Base-by-base conservation (phyloP, 1,284 basidiomycete genomes). In the Irpex sp. region DNA sequence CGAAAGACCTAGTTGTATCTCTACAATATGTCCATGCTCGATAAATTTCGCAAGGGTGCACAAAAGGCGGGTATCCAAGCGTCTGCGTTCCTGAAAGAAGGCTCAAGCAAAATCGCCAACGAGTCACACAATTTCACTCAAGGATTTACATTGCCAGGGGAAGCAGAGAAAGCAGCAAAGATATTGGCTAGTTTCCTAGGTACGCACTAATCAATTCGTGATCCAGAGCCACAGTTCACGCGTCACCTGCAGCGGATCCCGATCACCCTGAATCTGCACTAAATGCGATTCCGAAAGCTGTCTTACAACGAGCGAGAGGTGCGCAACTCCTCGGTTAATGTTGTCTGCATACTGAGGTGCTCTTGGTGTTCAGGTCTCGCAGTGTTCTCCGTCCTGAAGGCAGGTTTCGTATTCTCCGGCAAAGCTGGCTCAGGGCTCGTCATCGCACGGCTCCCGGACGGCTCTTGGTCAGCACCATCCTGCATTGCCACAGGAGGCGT, bases 401-500 rank as follows among this genome's bases (percentile, higher is more conserved):
- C 94, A 5, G 95, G 96, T 1, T 98, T 98, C 79, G 88, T 98
- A 62, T 97, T 98, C 83, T 95, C 93, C 7, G 97, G 95, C 59
- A 97, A 96, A 77, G 95, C 94, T 1, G 97, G 97, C 43, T 95
- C 93, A 0, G 97, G 97, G 7, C 78, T 99, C 63, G 95, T 99
- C 73, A 92, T 98, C 70, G 94, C 97, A 8, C 89, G 97, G 15
- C 85, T 98, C 43, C 92, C 93, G 3, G 96, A 98, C 72, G 97
- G 97, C 65, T 95, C 93, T 19, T 98, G 97, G 97, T 95, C 93
- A 56, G 96, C 96, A 1, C 97, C 97, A 0, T 95, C 92, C 51
- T 98, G 96, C 78, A 97, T 99, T 74, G 96, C 94, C n/a, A 98
- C 96, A 0, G 96, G 94, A 26, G 94, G 95, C 62, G 83, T 97